phyloP scores from a whole-genome alignment of 2,329 filamentous ascomycete genomes.

The Thielaviopsis ethacetica region DNA sequence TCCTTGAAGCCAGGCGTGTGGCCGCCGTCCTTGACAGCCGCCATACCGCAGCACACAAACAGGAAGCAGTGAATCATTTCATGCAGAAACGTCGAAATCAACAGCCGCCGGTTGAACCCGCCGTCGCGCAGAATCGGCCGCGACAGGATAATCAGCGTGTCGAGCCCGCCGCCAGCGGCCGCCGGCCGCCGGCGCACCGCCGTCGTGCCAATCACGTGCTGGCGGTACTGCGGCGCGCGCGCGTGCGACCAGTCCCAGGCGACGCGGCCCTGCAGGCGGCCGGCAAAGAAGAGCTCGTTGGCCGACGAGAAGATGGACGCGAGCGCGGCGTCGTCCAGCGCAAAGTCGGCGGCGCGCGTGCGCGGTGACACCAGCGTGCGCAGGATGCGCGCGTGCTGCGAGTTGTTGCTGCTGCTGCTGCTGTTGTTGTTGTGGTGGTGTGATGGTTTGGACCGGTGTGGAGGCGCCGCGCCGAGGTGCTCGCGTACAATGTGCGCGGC shows the following conservation, averaged over 20 bases:
- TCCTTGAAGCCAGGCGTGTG: conserved; percentile 43
- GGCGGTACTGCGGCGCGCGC: conserved; percentile 31
- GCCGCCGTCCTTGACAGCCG: conserved; percentile 37
- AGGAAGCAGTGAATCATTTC: conserved; percentile 53
- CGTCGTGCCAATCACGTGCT: conserved; percentile 45
- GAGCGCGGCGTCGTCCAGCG: conserved; percentile 40
- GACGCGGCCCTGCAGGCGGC: conserved; percentile 38
- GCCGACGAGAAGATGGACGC: conserved; percentile 41
- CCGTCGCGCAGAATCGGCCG: conserved; percentile 38
- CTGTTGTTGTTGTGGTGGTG: too few species aligned
- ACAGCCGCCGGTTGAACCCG: conserved; percentile 40
- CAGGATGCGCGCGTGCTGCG: conserved; percentile 40
- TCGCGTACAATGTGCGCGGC: conserved; percentile 33
- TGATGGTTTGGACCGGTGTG: too few species aligned
- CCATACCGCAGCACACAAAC: conserved; percentile 44
- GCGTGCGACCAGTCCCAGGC: conserved; percentile 44
- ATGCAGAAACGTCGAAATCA: conserved; percentile 49
- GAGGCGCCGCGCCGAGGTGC: conserved; percentile 27
- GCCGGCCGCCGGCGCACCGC: conserved; percentile 31
- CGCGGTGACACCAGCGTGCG: conserved; percentile 39
- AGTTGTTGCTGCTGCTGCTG: conserved; percentile 28
- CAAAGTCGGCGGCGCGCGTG: conserved; percentile 28
- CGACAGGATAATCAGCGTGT: conserved; percentile 47
- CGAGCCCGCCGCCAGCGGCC: conserved; percentile 32
- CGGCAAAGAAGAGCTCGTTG: conserved; percentile 47